Percentiles rank a stretch among this genome's conserved stretches.
phyloP scores from a whole-genome alignment of 2,329 filamentous ascomycete species.

The Periconia sp. region DNA sequence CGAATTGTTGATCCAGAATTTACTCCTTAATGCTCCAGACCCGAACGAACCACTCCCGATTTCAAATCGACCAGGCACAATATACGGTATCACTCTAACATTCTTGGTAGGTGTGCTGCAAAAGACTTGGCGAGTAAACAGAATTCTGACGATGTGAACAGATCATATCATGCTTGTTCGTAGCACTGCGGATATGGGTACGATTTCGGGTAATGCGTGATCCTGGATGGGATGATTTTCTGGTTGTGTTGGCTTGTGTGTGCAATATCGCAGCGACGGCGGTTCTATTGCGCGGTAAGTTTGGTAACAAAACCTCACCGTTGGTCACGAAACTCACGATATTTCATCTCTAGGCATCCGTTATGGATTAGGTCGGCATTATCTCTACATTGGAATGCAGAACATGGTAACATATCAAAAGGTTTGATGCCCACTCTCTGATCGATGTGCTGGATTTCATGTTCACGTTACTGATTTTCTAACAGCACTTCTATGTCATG shows the following conservation, averaged over 20 bases:
- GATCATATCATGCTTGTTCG: slow-evolving; percentile 30
- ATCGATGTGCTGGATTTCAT: neutral
- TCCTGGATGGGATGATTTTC: slow-evolving; percentile 40
- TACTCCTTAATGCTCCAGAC: slow-evolving; percentile 27
- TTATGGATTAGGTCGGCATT: slow-evolving; percentile 36
- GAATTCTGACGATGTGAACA: slow-evolving; percentile 14
- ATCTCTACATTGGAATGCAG: slow-evolving; percentile 24
- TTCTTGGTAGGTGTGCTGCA: slow-evolving; percentile 18
- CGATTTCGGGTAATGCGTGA: slow-evolving; percentile 31
- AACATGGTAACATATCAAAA: slow-evolving; percentile 17
- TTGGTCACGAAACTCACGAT: slow-evolving; percentile 6
- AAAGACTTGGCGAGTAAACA: slow-evolving; percentile 10
- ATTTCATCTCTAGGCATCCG: slow-evolving; percentile 22
- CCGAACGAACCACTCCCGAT: slow-evolving; percentile 28
- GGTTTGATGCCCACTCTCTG: slow-evolving; percentile 6
- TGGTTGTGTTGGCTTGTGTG: slow-evolving; percentile 28
- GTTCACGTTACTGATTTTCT: neutral
- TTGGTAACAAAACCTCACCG: neutral
- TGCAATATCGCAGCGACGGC: slow-evolving; percentile 28
- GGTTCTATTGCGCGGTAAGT: slow-evolving; percentile 27
- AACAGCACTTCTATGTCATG: slow-evolving; percentile 31
- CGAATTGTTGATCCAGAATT: slow-evolving; percentile 19
- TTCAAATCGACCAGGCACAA: slow-evolving; percentile 27
- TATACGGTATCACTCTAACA: slow-evolving; percentile 25
- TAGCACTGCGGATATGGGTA: slow-evolving; percentile 31